Evolutionary conservation across 148 eudicot species (phyloP).

Genomic region (Amaranthus palmeri): DNA sequence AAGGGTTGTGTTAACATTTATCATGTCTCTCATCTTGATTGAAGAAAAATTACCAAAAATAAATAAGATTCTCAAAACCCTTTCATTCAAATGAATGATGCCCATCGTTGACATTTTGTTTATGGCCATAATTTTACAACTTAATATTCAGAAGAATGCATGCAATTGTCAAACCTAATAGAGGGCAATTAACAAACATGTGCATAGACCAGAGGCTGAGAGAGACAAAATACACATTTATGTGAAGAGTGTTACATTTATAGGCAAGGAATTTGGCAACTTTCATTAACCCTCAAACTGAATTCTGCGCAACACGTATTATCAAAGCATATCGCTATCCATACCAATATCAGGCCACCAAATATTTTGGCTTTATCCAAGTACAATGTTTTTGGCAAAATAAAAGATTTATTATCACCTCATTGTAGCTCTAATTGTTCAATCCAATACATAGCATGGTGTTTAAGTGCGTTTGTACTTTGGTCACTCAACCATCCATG

Average conservation of each 20-base stretch:
- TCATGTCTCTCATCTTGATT: background rate
- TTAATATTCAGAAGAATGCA: background rate
- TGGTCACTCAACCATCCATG: no score
- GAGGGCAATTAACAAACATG: background rate
- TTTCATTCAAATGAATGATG: background rate
- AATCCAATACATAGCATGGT: background rate
- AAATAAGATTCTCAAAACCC: background rate
- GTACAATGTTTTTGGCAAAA: constrained; percentile 4
- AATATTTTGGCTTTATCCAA: background rate
- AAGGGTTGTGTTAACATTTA: background rate
- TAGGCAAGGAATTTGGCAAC: background rate
- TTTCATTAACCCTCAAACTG: background rate
- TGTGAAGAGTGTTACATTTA: background rate
- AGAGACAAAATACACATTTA: background rate
- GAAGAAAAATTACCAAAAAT: background rate
- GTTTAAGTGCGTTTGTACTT: no score
- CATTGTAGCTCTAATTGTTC: background rate
- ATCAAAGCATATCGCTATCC: constrained; percentile 10
- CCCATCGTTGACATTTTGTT: background rate
- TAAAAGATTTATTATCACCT: background rate
- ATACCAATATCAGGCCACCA: background rate
- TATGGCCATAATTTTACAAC: background rate
- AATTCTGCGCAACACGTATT: constrained; percentile 5
- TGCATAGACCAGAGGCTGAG: background rate
- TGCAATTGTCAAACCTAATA: background rate